Percentiles rank a stretch among this genome's conserved stretches.
These are phyloP conservation scores for Hypoxylon sp. DNA, from an alignment of 2,329 filamentous ascomycete genomes.

Conservation along the genomic window DNA sequence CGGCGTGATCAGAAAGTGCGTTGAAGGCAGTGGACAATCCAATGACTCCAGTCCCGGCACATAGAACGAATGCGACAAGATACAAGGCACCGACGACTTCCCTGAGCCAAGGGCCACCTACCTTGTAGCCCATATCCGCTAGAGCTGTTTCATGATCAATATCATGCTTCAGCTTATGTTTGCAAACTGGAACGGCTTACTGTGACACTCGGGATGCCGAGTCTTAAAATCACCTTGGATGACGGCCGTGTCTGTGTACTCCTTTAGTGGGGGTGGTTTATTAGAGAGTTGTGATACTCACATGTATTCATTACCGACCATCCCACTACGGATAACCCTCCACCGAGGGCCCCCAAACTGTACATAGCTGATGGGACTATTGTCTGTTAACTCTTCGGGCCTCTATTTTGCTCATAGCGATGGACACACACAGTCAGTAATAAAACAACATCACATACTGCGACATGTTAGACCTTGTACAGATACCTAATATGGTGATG, in stretches of 20 bases:
- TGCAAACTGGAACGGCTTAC: constrained; percentile 3
- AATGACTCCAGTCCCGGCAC: constrained; percentile 65
- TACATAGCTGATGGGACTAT: constrained; percentile 42
- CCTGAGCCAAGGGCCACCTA: constrained; percentile 60
- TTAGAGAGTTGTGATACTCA: constrained; percentile 12
- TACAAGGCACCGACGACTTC: constrained; percentile 65
- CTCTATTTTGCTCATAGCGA: too few species aligned
- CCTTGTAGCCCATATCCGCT: constrained; percentile 48
- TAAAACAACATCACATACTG: constrained; percentile 15
- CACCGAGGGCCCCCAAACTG: constrained; percentile 38
- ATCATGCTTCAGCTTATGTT: not conserved
- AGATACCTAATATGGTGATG: not conserved
- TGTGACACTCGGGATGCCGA: constrained; percentile 38
- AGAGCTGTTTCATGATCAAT: constrained; percentile 15
- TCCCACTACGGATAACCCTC: constrained; percentile 39
- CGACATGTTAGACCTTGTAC: constrained; percentile 8
- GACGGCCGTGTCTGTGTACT: constrained; percentile 27
- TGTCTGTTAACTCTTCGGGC: constrained; percentile 23
- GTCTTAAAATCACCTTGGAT: constrained; percentile 40
- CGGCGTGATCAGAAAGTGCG: constrained; percentile 63
- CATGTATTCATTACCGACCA: constrained; percentile 42
- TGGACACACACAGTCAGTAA: too few species aligned
- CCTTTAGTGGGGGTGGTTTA: not conserved
- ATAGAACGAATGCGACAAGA: constrained; percentile 65
- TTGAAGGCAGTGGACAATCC: constrained; percentile 68